phyloP scores from a whole-genome alignment of 805 yeast species.

The Diddensiella santjacobensis region DNA sequence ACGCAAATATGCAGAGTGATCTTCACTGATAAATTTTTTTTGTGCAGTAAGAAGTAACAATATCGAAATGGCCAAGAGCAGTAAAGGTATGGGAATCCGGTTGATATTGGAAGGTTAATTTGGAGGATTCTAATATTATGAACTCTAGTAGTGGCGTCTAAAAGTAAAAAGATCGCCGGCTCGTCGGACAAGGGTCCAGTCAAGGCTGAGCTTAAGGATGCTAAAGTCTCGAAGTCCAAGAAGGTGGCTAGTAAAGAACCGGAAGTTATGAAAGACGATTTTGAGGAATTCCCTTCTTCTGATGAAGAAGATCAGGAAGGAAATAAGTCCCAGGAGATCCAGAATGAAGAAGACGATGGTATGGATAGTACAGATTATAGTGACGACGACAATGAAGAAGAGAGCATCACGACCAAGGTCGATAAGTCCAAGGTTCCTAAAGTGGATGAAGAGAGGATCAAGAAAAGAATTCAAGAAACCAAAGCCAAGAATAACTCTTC shows the following conservation, averaged over 20 bases:
- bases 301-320: slow-evolving; percentile 21
- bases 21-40: too few relatives aligned
- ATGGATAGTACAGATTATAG: slow-evolving; percentile 27
- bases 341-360: slow-evolving; percentile 17
- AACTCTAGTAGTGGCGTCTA: background rate
- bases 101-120: too few relatives aligned
- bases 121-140: too few relatives aligned
- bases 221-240: slow-evolving; percentile 12
- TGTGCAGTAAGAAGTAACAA: too few relatives aligned
- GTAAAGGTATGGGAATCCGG: too few relatives aligned
- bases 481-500: slow-evolving; percentile 23
- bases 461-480: slow-evolving; percentile 16
- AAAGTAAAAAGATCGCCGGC: background rate
- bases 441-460: slow-evolving; percentile 15
- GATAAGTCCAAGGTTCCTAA: slow-evolving; percentile 13
- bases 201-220: background rate
- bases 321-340: slow-evolving; percentile 13
- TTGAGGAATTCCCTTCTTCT: slow-evolving; percentile 23
- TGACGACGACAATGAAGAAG: slow-evolving; percentile 26
- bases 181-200: too few relatives aligned
- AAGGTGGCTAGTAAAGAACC: slow-evolving; percentile 3
- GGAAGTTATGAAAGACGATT: slow-evolving; percentile 9
- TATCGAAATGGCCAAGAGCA: too few relatives aligned
- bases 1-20: too few relatives aligned
- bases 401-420: slow-evolving; percentile 18